Percentiles rank a stretch among this genome's conserved stretches.
Conservation (phyloP, 2,329 filamentous ascomycete species). For the Pestalotiopsis sp. region DNA sequence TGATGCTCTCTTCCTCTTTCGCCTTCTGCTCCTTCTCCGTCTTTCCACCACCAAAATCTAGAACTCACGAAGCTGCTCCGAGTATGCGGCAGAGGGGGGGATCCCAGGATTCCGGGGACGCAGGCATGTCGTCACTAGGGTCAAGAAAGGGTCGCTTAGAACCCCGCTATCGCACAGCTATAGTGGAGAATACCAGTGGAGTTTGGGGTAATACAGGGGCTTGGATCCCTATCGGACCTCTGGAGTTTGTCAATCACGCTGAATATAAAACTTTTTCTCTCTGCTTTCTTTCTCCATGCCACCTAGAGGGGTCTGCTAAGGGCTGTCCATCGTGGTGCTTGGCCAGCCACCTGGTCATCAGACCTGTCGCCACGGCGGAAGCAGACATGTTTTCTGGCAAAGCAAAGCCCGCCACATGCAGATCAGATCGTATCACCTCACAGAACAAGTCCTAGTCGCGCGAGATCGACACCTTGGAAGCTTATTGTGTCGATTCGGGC, state of each 20-base stretch:
- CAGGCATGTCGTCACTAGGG: constrained; percentile 6
- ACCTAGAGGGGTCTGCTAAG: not conserved
- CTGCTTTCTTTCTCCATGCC: not conserved
- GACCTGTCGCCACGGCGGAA: not conserved
- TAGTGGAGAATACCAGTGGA: not conserved
- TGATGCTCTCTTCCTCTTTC: not conserved
- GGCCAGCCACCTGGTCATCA: not conserved
- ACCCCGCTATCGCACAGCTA: constrained; percentile 3
- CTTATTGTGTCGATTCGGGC: not conserved
- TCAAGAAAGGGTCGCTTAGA: not conserved
- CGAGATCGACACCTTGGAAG: constrained; percentile 2
- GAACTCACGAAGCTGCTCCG: not conserved
- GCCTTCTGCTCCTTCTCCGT: not conserved
- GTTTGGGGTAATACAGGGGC: constrained; percentile 1
- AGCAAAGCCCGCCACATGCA: not conserved
- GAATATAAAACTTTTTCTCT: not conserved
- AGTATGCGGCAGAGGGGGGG: not conserved
- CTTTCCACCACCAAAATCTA: not conserved
- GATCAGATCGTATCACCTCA: not conserved
- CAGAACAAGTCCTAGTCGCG: not conserved
- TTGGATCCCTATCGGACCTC: not conserved
- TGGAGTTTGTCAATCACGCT: not conserved
- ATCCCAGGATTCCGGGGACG: not conserved
- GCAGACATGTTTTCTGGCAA: not conserved
- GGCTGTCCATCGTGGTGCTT: not conserved